Evolutionary conservation across 768 basidiomycete genomes (phyloP), one percentile per base, ranked within the genome.

Genomic region (Serendipita sp.): DNA sequence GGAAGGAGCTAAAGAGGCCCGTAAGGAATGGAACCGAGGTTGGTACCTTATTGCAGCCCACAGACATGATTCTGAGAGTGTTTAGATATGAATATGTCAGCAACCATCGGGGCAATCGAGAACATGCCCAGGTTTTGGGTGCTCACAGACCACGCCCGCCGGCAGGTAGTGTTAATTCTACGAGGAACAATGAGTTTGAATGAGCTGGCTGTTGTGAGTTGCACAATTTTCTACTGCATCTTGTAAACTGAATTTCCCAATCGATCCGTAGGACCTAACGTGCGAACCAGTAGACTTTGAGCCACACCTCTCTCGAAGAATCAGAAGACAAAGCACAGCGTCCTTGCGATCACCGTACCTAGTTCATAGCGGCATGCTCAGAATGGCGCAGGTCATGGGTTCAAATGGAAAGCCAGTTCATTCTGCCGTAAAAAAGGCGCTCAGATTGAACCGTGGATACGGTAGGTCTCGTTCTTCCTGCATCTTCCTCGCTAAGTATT

Each of bases 111-210:
- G 13, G 76, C 79, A 54, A 84, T 86, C 68, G 80, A 82, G 66
- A 78, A 84, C 67, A 86, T 89, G 84, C 89, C 90, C 2, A 78
- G 88, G 41, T 92, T 86, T 71, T 92, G 90, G 89, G 85, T 91
- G 2, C 77, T 92, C 18, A 90, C 88, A 0, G 90, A 92, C 71
- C 86, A 92, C 70, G 78, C 78, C 51, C 78, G 89, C 45, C 76
- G 75, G 3, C 86, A 91, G 71, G 80, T 92, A 56, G 86, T 91
- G 8, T 80, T 92, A 30, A 86, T 91, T 15, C 75, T 88, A 53
- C 77, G 86, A 75, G 85, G 89, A 11, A 92, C 90, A 2, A 88
- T 91, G 88, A 87, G 86, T 2, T 76, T 92, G 47, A 92, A 92
- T 69, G 89, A 92, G 73, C 81, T 92, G 3, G 89, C 89, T 15